Evolutionary conservation across 768 basidiomycete species (phyloP).

Genomic region (Termitomyces sp.): DNA sequence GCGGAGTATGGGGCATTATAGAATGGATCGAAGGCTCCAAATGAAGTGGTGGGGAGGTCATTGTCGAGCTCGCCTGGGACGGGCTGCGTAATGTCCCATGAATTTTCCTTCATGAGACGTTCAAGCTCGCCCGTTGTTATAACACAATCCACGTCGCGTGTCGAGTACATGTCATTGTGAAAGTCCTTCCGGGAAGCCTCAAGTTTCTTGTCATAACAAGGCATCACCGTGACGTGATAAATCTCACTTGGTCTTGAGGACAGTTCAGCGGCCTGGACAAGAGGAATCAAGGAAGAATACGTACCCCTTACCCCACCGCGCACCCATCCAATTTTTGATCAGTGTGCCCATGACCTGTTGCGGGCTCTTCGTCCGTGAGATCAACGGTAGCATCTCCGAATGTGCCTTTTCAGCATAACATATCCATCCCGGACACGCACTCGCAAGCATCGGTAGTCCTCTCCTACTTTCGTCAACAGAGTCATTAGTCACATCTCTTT

Average conservation of each 20-base stretch:
- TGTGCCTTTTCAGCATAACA: conserved; percentile 99
- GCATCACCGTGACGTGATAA: conserved; percentile 98
- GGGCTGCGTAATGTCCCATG: conserved; percentile 67
- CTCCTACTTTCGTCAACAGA: conserved; percentile 15
- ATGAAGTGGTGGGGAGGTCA: conserved; percentile 13
- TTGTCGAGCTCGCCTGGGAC: conserved; percentile 48
- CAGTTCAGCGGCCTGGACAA: conserved; percentile 3
- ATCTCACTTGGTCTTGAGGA: conserved; percentile 71
- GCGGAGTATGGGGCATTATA: background rate
- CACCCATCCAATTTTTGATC: conserved; percentile 85
- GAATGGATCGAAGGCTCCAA: conserved; percentile 10
- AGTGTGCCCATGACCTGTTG: conserved; percentile 93
- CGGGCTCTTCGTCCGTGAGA: conserved; percentile 85
- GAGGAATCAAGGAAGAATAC: conserved; percentile 26
- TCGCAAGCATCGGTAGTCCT: conserved; percentile 84
- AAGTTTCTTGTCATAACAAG: conserved; percentile 99
- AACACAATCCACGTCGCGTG: conserved; percentile 95
- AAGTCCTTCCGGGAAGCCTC: conserved; percentile 96
- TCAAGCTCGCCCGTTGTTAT: conserved; percentile 95
- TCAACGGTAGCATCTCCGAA: conserved; percentile 88
- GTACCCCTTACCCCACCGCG: conserved; percentile 64
- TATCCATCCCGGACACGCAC: conserved; percentile 98
- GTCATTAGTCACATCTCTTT: conserved; percentile 7
- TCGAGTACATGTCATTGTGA: conserved; percentile 75
- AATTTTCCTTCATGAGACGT: conserved; percentile 76